Percentiles rank a stretch among this genome's conserved stretches.
phyloP scores from a whole-genome alignment of 2,329 filamentous ascomycete species.

The Rhynchosporium agropyri region DNA sequence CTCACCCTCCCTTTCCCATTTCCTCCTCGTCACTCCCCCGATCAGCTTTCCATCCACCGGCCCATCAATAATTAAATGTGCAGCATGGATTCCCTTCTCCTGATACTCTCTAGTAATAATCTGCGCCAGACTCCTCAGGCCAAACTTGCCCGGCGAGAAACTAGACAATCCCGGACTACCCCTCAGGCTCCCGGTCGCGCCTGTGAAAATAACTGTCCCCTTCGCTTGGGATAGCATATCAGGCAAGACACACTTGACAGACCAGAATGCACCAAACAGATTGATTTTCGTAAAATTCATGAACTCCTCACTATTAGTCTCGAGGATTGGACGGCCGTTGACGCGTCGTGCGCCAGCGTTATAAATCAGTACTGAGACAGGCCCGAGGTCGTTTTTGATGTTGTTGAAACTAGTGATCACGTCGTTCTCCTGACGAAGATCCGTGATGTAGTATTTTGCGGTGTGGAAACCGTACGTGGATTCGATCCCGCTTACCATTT shows the following conservation, averaged over 20 bases:
- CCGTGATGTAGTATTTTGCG: slow-evolving; percentile 30
- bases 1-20: slow-evolving; percentile 47
- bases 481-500: slow-evolving; percentile 28
- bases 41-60: slow-evolving; percentile 52
- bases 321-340: slow-evolving; percentile 29
- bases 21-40: slow-evolving; percentile 49
- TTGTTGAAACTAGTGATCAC: slow-evolving; percentile 34
- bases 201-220: slow-evolving; percentile 70
- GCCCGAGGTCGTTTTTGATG: slow-evolving; percentile 26
- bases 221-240: slow-evolving; percentile 29
- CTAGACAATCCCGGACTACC: slow-evolving; percentile 67
- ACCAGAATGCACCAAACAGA: slow-evolving; percentile 34
- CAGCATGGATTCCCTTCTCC: slow-evolving; percentile 77
- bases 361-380: slow-evolving; percentile 30
- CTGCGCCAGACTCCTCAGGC: slow-evolving; percentile 70
- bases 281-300: slow-evolving; percentile 34
- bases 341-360: slow-evolving; percentile 33
- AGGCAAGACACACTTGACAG: slow-evolving; percentile 29
- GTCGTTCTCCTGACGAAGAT: slow-evolving; percentile 27
- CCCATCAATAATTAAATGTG: slow-evolving; percentile 79
- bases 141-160: slow-evolving; percentile 80
- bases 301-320: slow-evolving; percentile 32
- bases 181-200: slow-evolving; percentile 77
- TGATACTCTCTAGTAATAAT: slow-evolving; percentile 79
- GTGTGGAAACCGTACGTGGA: slow-evolving; percentile 23